Conservation (phyloP, 148 eudicot species). For the Salicornia ramosissima region DNA sequence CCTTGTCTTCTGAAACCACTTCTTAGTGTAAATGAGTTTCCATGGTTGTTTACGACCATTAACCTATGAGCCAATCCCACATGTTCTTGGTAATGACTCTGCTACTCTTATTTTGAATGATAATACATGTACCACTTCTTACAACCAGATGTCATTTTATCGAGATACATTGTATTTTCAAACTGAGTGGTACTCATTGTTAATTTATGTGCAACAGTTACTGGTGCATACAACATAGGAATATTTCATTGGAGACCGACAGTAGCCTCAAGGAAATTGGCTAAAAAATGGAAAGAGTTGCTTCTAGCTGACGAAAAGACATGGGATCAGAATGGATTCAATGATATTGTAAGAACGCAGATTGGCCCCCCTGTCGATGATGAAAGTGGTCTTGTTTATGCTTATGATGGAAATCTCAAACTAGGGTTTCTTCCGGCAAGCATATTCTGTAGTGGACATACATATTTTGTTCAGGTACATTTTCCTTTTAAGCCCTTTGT, state of each 20-base stretch:
- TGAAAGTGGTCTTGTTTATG: conserved; percentile 83
- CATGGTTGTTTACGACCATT: too few species aligned
- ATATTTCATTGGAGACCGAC: conserved; percentile 96
- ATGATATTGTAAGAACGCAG: conserved; percentile 67
- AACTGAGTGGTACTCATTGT: not conserved
- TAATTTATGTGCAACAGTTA: conserved; percentile 43
- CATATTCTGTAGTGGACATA: conserved; percentile 95
- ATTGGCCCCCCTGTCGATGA: conserved; percentile 91
- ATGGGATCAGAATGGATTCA: conserved; percentile 98
- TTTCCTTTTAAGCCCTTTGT: not conserved
- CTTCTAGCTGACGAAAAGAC: conserved; percentile 77
- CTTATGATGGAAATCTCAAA: conserved; percentile 89
- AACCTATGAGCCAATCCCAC: not conserved
- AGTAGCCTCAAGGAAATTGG: conserved; percentile 69
- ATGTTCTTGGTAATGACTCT: not conserved
- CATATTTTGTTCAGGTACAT: conserved; percentile 88
- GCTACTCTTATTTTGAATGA: not conserved
- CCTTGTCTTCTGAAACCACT: too few species aligned
- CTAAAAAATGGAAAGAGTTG: conserved; percentile 93
- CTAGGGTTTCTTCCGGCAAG: conserved; percentile 92
- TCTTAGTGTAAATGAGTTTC: too few species aligned
- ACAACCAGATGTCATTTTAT: not conserved
- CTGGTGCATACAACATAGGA: conserved; percentile 82
- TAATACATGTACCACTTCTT: not conserved
- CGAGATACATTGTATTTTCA: not conserved